Evolutionary conservation across 805 yeast genomes (phyloP).

Genomic region (Metschnikowia chrysomelidarum): DNA sequence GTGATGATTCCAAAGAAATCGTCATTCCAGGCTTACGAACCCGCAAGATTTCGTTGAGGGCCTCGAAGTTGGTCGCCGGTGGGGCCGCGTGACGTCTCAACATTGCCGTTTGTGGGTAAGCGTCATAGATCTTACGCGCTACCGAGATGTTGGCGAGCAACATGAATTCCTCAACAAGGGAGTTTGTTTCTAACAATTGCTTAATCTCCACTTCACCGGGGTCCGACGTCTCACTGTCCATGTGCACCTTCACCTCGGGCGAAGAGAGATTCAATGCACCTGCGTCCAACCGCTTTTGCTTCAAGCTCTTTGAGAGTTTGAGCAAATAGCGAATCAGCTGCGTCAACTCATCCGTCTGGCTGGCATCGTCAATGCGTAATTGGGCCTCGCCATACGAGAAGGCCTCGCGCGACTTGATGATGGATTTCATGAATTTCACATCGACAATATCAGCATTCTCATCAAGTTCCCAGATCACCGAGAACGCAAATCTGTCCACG

Average conservation of each 20-base stretch:
- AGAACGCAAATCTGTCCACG: constrained; percentile 94
- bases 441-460: constrained; percentile 79
- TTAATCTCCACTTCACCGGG: constrained; percentile 95
- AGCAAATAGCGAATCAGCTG: constrained; percentile 83
- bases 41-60: constrained; percentile 82
- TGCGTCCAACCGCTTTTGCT: constrained; percentile 81
- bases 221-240: constrained; percentile 96
- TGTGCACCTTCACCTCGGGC: constrained; percentile 96
- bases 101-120: constrained; percentile 98
- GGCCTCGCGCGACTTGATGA: constrained; percentile 89
- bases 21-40: constrained; percentile 68
- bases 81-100: constrained; percentile 98
- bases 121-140: constrained; percentile 86
- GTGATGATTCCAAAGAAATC: constrained; percentile 79
- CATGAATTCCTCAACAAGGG: constrained; percentile 98
- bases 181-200: constrained; percentile 83
- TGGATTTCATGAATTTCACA: constrained; percentile 79
- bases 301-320: constrained; percentile 75
- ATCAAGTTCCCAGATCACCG: constrained; percentile 94
- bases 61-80: constrained; percentile 89
- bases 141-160: constrained; percentile 94
- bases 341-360: constrained; percentile 80
- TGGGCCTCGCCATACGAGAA: constrained; percentile 95
- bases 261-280: constrained; percentile 97
- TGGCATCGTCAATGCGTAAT: constrained; percentile 75